Evolutionary conservation across 192 early-diverging fungal genomes (phyloP).

Genomic region (Coemansia furcata): DNA sequence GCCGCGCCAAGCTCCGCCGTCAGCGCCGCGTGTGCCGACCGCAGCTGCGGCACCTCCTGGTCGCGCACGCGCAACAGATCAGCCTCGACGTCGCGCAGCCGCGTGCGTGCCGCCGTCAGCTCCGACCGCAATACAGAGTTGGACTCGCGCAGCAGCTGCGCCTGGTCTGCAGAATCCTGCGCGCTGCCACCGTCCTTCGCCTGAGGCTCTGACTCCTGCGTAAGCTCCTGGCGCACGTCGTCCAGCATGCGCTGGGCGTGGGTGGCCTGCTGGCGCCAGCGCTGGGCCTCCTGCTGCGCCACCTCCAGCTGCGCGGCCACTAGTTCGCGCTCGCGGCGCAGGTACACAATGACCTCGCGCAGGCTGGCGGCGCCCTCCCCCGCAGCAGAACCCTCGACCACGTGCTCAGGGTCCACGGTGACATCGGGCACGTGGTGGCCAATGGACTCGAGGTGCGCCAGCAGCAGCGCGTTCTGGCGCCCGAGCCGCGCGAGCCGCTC

Average conservation of each 20-base stretch:
- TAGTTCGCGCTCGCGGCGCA: slow-evolving; percentile 75
- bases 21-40: slow-evolving; percentile 39
- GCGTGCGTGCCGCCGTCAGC: slow-evolving; percentile 25
- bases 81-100: slow-evolving; percentile 28
- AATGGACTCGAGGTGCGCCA: slow-evolving; percentile 68
- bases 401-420: slow-evolving; percentile 35
- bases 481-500: slow-evolving; percentile 55
- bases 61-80: slow-evolving; percentile 60
- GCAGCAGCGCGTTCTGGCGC: slow-evolving; percentile 71
- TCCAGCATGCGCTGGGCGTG: slow-evolving; percentile 67
- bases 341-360: slow-evolving; percentile 63
- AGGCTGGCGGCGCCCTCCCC: slow-evolving; percentile 8
- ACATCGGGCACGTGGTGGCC: slow-evolving; percentile 47
- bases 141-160: slow-evolving; percentile 70
- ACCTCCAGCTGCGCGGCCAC: slow-evolving; percentile 65
- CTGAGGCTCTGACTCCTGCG: not conserved
- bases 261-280: slow-evolving; percentile 62
- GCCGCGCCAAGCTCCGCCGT: slow-evolving; percentile 62
- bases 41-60: slow-evolving; percentile 52
- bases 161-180: slow-evolving; percentile 36
- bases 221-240: slow-evolving; percentile 60
- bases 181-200: too few species aligned
- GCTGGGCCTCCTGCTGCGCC: slow-evolving; percentile 63
- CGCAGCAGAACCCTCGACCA: not conserved
- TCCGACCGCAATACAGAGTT: slow-evolving; percentile 72